Conservation (phyloP, 2,329 filamentous ascomycete genomes). For the Ceratocystis variospora region DNA sequence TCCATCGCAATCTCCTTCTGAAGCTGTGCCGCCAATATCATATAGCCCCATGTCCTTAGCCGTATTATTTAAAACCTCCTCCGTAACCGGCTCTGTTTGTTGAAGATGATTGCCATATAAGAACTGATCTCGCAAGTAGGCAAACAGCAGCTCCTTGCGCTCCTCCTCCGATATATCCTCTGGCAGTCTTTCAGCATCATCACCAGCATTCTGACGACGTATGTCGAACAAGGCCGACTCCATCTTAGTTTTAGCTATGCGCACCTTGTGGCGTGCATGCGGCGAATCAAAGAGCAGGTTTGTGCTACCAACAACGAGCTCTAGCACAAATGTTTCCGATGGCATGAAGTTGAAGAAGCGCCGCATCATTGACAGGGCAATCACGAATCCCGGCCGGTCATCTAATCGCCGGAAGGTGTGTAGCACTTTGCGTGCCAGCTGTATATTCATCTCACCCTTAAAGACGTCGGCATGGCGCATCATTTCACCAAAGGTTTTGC, state of each 20-base stretch:
- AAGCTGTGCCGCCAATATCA: conserved; percentile 22
- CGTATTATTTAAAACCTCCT: conserved; percentile 25
- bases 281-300: conserved; percentile 33
- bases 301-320: conserved; percentile 33
- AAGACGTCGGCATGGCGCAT: conserved; percentile 37
- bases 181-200: conserved; percentile 22
- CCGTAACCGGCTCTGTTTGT: conserved; percentile 20
- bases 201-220: conserved; percentile 17
- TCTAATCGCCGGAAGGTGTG: conserved; percentile 37
- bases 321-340: conserved; percentile 34
- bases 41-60: conserved; percentile 34
- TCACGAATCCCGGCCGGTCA: conserved; percentile 33
- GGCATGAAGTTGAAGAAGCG: conserved; percentile 33
- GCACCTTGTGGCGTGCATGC: conserved; percentile 30
- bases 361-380: conserved; percentile 33
- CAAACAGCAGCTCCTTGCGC: conserved; percentile 30
- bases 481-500: conserved; percentile 35
- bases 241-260: conserved; percentile 31
- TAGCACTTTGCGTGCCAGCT: conserved; percentile 36
- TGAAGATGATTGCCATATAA: conserved; percentile 9
- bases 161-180: conserved; percentile 28
- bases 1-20: conserved; percentile 13
- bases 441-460: conserved; percentile 29
- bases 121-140: conserved; percentile 27
- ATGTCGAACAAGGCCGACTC: conserved; percentile 26